Base-by-base conservation (phyloP, 768 basidiomycete genomes). In the Collybiopsis confluens region DNA sequence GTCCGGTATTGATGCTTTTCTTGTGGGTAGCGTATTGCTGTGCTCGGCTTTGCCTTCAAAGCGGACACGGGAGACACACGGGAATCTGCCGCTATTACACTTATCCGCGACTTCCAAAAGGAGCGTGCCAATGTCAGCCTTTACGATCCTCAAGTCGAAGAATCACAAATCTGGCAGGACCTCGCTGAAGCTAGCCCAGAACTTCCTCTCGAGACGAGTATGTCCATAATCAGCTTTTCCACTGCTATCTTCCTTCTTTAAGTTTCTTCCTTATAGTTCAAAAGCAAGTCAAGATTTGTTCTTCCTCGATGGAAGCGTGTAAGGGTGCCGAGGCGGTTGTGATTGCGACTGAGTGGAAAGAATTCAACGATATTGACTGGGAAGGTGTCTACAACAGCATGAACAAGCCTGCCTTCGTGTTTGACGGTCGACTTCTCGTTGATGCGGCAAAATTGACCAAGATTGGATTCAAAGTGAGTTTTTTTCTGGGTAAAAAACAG, bases 41-140 rank as follows among this genome's bases (percentile, higher is more conserved):
- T 99, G 43, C 85, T 99, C 40, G 96, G 96, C 10, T 99, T 98
- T 70, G 97, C 96, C 3, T 98, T 98, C 86, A 98, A 98, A 78
- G 96, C 97, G 40, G 95, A 98, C 70, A 99, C 97, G 11, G 97
- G 97, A 56, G 97, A 99, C 68, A 99, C 97, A 36, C 93, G 97
- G 69, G 97, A 98, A 75, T 95, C 93, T 2, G 86, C 97, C 26
- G 83, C 97, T 16, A 98, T 98, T 71, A 88, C 92, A 27, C 83
- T 99, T 60, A 87, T 96, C 73, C 86, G 85, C 61, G 87, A 98
- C 77, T 99, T 99, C 84, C 80, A 85, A 61, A 81, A 82, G 37
- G 97, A 99, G 73, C 84, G 82, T 61, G 95, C 97, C 10, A 70
- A 83, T 45, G 79, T 99, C 62, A 86, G 83, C 53, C 75, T 99